phyloP scores from a whole-genome alignment of 495 filamentous ascomycete genomes.

The Eremomyces bilateralis region DNA sequence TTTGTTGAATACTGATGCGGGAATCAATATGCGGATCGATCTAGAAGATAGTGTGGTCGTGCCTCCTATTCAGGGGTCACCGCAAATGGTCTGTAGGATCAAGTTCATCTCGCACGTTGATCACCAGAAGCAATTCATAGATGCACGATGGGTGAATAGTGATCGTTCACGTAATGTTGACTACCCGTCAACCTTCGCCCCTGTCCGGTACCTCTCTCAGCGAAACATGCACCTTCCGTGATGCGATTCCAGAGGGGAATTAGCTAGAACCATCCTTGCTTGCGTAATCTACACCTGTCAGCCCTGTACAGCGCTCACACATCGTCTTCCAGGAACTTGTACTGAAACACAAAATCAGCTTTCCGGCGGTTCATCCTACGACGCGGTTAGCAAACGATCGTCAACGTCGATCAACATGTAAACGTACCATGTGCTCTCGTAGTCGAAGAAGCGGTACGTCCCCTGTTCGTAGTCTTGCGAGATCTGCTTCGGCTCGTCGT shows the following conservation, averaged over 20 bases:
- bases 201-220: neutral
- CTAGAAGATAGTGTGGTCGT: too few species aligned
- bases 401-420: slow-evolving; percentile 1
- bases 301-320: too few species aligned
- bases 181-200: neutral
- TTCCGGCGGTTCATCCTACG: slow-evolving; percentile 96
- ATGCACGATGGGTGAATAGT: neutral
- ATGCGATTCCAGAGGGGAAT: neutral
- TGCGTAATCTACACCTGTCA: neutral
- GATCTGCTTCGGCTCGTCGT: slow-evolving; percentile 95
- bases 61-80: too few species aligned
- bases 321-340: slow-evolving; percentile 91
- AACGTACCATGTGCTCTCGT: slow-evolving; percentile 94
- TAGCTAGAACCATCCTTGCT: neutral
- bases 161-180: neutral
- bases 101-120: too few species aligned
- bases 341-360: slow-evolving; percentile 94
- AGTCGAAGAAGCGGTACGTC: slow-evolving; percentile 97
- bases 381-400: slow-evolving; percentile 5
- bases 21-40: too few species aligned
- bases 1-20: too few species aligned
- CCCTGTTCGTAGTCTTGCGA: slow-evolving; percentile 98
- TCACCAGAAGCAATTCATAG: too few species aligned
- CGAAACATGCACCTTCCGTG: neutral
- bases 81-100: too few species aligned